Evolutionary conservation across 495 filamentous ascomycete species (phyloP).

Genomic region (Rostrohypoxylon terebratum): DNA sequence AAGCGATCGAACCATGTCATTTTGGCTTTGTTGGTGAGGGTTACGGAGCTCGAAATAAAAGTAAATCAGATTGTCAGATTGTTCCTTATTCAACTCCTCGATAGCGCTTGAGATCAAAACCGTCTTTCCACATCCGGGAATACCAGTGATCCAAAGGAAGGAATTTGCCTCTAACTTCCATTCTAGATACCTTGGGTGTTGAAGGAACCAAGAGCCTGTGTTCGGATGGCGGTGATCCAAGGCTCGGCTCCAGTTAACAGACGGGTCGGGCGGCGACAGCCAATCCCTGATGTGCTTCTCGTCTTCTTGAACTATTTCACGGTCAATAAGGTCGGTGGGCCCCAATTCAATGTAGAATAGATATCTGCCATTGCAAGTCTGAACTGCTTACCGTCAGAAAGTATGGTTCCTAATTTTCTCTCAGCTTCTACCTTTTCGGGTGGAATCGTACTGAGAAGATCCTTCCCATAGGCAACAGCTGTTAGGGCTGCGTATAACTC

Average conservation of each 20-base stretch:
- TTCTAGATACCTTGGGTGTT: neutral
- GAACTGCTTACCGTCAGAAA: neutral
- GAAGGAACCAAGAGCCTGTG: neutral
- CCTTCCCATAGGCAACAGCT: slow-evolving; percentile 40
- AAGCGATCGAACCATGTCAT: neutral
- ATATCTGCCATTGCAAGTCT: neutral
- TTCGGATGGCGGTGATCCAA: neutral
- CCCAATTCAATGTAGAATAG: neutral
- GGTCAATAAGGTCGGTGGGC: neutral
- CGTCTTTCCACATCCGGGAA: neutral
- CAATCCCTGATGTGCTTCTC: neutral
- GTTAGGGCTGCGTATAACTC: slow-evolving; percentile 38
- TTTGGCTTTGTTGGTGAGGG: neutral
- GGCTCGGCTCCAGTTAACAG: neutral
- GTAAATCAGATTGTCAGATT: neutral
- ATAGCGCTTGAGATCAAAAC: neutral
- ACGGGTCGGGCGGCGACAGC: neutral
- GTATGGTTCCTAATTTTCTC: neutral
- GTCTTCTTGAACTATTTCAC: neutral
- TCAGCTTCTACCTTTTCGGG: neutral
- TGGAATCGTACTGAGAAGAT: neutral
- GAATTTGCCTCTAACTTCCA: neutral
- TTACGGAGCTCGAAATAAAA: neutral
- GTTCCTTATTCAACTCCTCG: neutral
- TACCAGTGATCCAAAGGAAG: neutral